phyloP scores from a whole-genome alignment of 495 filamentous ascomycete species.

The Parachaetomium inaequale region DNA sequence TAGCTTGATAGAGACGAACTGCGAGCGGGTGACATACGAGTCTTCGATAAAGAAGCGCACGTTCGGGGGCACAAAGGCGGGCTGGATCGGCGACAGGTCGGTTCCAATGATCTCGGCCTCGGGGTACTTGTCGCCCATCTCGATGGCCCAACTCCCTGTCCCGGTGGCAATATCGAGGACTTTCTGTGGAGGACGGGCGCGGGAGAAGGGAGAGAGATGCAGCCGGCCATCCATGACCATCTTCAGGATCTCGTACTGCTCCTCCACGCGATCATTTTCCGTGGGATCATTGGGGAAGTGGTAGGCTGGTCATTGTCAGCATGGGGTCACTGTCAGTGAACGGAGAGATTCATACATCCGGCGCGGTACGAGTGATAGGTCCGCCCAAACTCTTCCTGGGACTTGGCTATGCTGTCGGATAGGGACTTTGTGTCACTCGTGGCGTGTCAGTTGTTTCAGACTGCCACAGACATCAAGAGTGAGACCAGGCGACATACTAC shows the following conservation, averaged over 20 bases:
- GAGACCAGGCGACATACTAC: conserved; percentile 14
- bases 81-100: conserved; percentile 47
- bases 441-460: background rate
- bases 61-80: conserved; percentile 40
- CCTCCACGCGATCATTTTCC: conserved; percentile 52
- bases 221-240: conserved; percentile 49
- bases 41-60: conserved; percentile 50
- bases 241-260: conserved; percentile 60
- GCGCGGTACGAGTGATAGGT: conserved; percentile 58
- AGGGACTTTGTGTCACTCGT: conserved; percentile 36
- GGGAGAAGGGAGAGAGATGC: conserved; percentile 54
- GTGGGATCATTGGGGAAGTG: conserved; percentile 57
- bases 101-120: conserved; percentile 39
- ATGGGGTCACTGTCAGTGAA: background rate
- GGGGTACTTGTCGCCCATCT: conserved; percentile 47
- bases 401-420: conserved; percentile 43
- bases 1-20: background rate
- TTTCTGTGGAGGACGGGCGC: conserved; percentile 44
- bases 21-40: conserved; percentile 26
- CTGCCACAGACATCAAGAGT: background rate
- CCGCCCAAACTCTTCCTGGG: conserved; percentile 57
- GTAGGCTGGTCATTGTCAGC: conserved; percentile 45
- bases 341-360: conserved; percentile 31
- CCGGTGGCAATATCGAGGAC: conserved; percentile 72
- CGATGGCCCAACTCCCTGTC: conserved; percentile 51